phyloP scores from a whole-genome alignment of 345 rosid genomes.

The Sisymbrium altissimum region DNA sequence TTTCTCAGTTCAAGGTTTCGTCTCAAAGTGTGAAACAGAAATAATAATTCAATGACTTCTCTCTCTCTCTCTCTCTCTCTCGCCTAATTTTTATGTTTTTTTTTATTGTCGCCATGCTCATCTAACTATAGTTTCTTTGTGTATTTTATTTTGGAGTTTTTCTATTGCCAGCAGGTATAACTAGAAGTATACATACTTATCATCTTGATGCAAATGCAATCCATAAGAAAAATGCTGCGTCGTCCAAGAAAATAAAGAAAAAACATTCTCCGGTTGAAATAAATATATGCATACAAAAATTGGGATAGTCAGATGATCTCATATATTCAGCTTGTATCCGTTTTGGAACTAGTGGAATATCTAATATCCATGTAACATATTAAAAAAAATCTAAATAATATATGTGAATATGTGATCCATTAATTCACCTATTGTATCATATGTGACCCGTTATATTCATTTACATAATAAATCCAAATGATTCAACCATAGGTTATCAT shows the following conservation, averaged over 20 bases:
- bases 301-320: not conserved
- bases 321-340: not conserved
- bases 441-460: not conserved
- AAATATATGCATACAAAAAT: not conserved
- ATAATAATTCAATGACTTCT: slow-evolving; percentile 18
- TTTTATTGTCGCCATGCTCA: slow-evolving; percentile 11
- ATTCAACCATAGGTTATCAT: not conserved
- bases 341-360: not conserved
- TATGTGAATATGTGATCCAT: not conserved
- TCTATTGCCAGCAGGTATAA: slow-evolving; percentile 16
- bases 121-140: slow-evolving; percentile 18
- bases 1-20: slow-evolving; percentile 21
- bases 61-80: not conserved
- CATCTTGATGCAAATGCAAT: not conserved
- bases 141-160: slow-evolving; percentile 9
- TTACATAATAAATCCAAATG: not conserved
- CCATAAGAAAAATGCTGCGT: not conserved
- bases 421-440: not conserved
- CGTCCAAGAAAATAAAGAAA: not conserved
- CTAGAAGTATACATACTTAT: not conserved
- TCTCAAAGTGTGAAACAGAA: slow-evolving; percentile 32
- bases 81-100: too few species aligned
- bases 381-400: not conserved
- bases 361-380: not conserved
- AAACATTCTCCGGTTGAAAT: not conserved